A percentile compares a stretch with the other conserved stretches of the same genome.
Conservation (phyloP, 768 basidiomycete genomes). For the Lactarius akahatsu region DNA sequence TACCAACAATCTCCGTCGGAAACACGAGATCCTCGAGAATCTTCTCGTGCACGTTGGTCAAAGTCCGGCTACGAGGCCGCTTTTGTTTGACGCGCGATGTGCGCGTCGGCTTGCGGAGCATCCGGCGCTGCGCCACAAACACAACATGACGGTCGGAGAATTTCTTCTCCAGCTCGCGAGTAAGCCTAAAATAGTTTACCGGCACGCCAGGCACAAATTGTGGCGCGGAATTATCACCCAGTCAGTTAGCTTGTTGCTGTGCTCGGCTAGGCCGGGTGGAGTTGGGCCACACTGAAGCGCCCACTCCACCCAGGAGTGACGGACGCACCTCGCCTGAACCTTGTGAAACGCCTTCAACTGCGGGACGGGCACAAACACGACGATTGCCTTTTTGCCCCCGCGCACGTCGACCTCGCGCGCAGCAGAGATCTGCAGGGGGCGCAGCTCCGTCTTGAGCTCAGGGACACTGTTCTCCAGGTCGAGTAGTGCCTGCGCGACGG, state of each 20-base stretch:
- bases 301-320: not conserved
- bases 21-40: constrained; percentile 98
- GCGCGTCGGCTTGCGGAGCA: constrained; percentile 96
- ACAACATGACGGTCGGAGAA: constrained; percentile 99
- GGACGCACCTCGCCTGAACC: constrained; percentile 84
- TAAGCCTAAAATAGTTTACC: constrained; percentile 59
- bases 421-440: constrained; percentile 94
- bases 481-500: constrained; percentile 91
- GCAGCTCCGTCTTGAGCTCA: constrained; percentile 96
- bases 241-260: not conserved
- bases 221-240: not conserved
- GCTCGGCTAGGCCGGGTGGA: not conserved
- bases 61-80: constrained; percentile 93
- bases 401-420: constrained; percentile 99
- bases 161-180: constrained; percentile 99
- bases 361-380: constrained; percentile 96
- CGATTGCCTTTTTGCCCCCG: constrained; percentile 99
- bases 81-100: constrained; percentile 92
- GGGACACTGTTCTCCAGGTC: constrained; percentile 99
- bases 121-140: constrained; percentile 97
- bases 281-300: not conserved
- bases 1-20: constrained; percentile 99
- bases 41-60: constrained; percentile 96
- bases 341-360: constrained; percentile 99
- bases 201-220: not conserved